phyloP scores from a whole-genome alignment of 176 grass and related monocot species.

The Triticum monococcum region DNA sequence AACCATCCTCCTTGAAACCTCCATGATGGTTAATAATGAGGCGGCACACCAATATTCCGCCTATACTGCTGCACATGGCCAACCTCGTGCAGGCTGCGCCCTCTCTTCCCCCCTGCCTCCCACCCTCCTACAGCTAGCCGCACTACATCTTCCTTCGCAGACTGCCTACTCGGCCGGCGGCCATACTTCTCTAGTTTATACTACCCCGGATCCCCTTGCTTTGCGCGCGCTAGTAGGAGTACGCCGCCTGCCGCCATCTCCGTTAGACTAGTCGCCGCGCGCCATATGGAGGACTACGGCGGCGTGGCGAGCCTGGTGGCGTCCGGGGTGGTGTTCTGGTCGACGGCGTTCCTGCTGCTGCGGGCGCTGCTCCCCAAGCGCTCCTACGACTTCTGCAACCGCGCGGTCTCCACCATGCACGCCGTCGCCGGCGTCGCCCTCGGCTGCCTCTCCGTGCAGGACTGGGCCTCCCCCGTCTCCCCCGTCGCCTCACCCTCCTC shows the following conservation, averaged over 20 bases:
- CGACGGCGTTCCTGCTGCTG: conserved; percentile 51
- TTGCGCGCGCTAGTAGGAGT: neutral
- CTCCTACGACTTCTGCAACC: conserved; percentile 70
- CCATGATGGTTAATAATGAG: neutral
- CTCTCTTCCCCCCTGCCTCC: conserved; percentile 10
- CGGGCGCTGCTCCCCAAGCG: conserved; percentile 38
- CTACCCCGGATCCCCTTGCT: neutral
- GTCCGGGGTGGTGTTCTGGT: conserved; percentile 53
- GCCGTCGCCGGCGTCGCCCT: conserved; percentile 50
- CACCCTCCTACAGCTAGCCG: neutral
- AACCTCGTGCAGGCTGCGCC: neutral
- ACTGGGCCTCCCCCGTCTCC: conserved; percentile 51
- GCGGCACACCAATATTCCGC: conserved; percentile 7
- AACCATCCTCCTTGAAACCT: neutral
- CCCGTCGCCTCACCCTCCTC: conserved; percentile 59
- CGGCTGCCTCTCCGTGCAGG: conserved; percentile 55
- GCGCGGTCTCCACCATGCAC: conserved; percentile 54
- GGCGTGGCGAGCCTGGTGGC: conserved; percentile 31
- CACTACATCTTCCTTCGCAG: neutral
- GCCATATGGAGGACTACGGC: conserved; percentile 23
- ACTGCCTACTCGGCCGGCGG: neutral
- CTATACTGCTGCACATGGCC: neutral
- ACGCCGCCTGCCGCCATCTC: neutral
- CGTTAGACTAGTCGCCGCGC: neutral
- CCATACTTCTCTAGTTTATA: neutral